Conservation (phyloP, 2,329 filamentous ascomycete species). For the Neopestalotiopsis sp. region DNA sequence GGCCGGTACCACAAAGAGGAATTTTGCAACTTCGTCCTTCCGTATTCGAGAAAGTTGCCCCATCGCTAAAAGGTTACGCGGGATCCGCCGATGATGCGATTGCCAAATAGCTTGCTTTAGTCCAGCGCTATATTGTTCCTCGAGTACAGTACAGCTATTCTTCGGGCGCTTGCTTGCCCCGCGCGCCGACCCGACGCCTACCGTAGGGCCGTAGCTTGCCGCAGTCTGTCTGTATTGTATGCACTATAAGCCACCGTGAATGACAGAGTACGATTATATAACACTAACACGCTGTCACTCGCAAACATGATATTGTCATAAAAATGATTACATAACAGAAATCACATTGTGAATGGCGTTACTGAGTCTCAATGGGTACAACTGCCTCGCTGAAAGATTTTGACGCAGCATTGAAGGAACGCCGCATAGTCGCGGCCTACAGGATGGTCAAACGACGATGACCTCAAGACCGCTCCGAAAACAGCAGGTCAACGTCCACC, state of each 20-base stretch:
- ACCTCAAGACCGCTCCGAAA: not conserved
- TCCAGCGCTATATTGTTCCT: not conserved
- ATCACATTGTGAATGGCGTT: not conserved
- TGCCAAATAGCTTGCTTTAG: not conserved
- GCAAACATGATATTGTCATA: no score
- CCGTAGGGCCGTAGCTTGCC: not conserved
- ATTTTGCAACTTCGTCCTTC: slow-evolving; percentile 2
- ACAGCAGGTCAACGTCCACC: slow-evolving; percentile 4
- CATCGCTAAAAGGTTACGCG: not conserved
- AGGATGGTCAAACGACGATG: not conserved
- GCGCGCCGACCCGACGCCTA: not conserved
- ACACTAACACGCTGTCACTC: no score
- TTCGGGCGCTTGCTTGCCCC: not conserved
- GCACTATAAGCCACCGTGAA: not conserved
- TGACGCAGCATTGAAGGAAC: not conserved
- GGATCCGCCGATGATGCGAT: not conserved
- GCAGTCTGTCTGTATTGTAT: not conserved
- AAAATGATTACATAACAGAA: not conserved
- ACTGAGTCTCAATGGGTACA: not conserved
- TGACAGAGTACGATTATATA: no score
- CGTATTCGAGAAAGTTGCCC: slow-evolving; percentile 8
- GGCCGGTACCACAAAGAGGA: not conserved
- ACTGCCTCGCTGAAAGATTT: not conserved
- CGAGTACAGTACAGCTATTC: no score
- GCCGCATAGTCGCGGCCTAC: not conserved